phyloP scores from a whole-genome alignment of 2,329 filamentous ascomycete genomes.

The Tolypocladium sp. region DNA sequence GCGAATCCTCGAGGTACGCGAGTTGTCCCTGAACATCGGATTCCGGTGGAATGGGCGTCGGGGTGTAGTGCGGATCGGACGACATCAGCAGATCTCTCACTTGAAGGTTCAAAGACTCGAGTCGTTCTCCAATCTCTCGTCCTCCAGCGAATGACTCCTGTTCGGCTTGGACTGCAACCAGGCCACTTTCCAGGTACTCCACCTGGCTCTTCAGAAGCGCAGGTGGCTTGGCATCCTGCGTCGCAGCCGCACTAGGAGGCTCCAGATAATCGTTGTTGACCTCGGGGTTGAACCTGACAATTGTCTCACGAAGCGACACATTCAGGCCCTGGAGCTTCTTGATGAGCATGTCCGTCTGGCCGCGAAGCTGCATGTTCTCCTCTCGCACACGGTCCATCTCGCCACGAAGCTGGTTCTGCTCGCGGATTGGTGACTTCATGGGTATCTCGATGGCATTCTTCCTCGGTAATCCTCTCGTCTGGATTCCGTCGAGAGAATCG shows the following conservation, averaged over 20 bases:
- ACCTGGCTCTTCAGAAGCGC: constrained; percentile 48
- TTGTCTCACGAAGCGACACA: constrained; percentile 54
- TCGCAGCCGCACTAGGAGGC: constrained; percentile 25
- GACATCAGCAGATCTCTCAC: constrained; percentile 48
- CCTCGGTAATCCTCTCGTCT: constrained; percentile 17
- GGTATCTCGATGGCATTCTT: constrained; percentile 46
- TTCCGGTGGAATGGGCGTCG: constrained; percentile 48
- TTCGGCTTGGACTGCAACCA: constrained; percentile 51
- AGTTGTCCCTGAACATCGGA: constrained; percentile 58
- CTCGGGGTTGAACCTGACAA: constrained; percentile 53
- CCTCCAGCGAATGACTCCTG: constrained; percentile 30
- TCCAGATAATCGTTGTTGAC: constrained; percentile 36
- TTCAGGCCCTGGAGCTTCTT: constrained; percentile 61
- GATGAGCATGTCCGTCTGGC: constrained; percentile 20
- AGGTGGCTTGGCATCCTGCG: constrained; percentile 28
- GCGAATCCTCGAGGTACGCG: constrained; percentile 53
- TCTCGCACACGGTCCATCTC: constrained; percentile 37
- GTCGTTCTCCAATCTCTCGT: constrained; percentile 37
- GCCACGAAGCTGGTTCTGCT: constrained; percentile 41
- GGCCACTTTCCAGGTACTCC: constrained; percentile 59
- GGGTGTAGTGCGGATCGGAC: constrained; percentile 38
- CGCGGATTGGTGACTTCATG: constrained; percentile 46
- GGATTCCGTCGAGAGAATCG: constrained; percentile 49
- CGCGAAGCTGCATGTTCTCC: constrained; percentile 30
- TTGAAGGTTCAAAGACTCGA: constrained; percentile 55